A percentile compares a stretch with the other conserved stretches of the same genome.
Conservation (phyloP, 768 basidiomycete species). For the Rhodotorula sphaerocarpa region DNA sequence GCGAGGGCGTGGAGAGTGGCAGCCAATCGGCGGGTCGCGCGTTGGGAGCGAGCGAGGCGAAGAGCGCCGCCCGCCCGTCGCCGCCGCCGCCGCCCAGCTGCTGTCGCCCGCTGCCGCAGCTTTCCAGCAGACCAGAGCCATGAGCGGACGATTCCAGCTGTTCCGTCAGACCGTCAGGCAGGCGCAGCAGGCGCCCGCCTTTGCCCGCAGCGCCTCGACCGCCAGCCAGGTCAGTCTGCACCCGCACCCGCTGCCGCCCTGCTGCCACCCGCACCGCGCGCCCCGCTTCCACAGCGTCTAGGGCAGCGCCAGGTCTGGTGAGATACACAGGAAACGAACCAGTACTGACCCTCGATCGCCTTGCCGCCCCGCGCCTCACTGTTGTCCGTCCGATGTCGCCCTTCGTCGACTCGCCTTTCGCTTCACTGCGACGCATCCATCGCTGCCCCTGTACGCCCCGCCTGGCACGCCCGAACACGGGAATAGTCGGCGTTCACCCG, state of each 20-base stretch:
- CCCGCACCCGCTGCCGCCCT: not conserved
- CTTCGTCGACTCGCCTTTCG: not conserved
- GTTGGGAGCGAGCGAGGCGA: no score
- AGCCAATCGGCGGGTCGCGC: no score
- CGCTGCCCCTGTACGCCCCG: not conserved
- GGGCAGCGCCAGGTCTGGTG: no score
- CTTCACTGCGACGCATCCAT: not conserved
- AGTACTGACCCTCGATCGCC: no score
- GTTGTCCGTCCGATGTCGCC: not conserved
- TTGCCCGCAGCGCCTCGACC: constrained; percentile 16
- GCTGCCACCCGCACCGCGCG: not conserved
- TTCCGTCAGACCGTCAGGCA: constrained; percentile 11
- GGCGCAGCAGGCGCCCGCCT: constrained; percentile 7
- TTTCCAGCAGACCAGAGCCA: not conserved
- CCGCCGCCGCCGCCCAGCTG: no score
- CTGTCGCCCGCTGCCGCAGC: no score
- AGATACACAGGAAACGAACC: no score
- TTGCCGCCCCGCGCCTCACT: not conserved
- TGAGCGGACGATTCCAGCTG: constrained; percentile 19
- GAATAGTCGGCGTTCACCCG: constrained; percentile 16
- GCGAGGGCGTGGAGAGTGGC: no score
- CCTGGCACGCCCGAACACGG: no score
- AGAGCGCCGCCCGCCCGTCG: no score
- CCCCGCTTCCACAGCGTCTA: not conserved
- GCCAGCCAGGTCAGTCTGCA: not conserved